phyloP scores from a whole-genome alignment of 23 red algal genomes.

The Rhodosorus marinus region DNA sequence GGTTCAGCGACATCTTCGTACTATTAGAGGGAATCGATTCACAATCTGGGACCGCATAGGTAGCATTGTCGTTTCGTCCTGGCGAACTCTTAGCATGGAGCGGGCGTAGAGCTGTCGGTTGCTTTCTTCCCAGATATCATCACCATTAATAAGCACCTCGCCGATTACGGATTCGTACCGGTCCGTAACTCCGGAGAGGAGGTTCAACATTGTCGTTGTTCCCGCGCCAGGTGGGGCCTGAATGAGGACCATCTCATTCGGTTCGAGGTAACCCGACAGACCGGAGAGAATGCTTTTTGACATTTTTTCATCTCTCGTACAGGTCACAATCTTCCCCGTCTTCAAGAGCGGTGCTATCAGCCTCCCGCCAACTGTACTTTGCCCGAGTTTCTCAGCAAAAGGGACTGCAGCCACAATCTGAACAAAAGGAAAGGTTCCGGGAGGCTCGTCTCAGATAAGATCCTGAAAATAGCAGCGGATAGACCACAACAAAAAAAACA shows the following conservation, averaged over 20 bases:
- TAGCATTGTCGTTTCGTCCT: no score
- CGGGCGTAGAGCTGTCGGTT: conserved; percentile 18
- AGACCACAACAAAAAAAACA: no score
- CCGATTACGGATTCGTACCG: conserved; percentile 10
- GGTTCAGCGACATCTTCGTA: no score
- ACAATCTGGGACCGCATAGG: no score
- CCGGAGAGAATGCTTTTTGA: conserved; percentile 4
- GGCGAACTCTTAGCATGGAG: conserved; percentile 38
- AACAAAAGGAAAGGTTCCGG: no score
- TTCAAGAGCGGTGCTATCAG: conserved; percentile 4
- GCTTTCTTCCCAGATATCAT: not conserved
- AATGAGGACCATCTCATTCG: conserved; percentile 67
- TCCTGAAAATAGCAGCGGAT: no score
- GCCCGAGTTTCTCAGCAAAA: no score
- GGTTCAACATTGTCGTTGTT: conserved; percentile 37
- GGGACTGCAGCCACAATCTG: no score
- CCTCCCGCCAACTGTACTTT: no score
- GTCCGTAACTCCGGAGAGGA: conserved; percentile 17
- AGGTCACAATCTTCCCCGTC: conserved; percentile 9
- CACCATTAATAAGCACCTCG: conserved; percentile 46
- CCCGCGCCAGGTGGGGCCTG: conserved; percentile 66
- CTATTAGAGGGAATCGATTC: no score
- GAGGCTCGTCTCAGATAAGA: no score
- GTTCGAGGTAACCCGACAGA: conserved; percentile 34
- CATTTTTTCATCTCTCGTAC: not conserved